These are phyloP conservation scores for Pseudocercospora eumusae DNA, from an alignment of 2,329 filamentous ascomycete genomes.

Conservation along the genomic window DNA sequence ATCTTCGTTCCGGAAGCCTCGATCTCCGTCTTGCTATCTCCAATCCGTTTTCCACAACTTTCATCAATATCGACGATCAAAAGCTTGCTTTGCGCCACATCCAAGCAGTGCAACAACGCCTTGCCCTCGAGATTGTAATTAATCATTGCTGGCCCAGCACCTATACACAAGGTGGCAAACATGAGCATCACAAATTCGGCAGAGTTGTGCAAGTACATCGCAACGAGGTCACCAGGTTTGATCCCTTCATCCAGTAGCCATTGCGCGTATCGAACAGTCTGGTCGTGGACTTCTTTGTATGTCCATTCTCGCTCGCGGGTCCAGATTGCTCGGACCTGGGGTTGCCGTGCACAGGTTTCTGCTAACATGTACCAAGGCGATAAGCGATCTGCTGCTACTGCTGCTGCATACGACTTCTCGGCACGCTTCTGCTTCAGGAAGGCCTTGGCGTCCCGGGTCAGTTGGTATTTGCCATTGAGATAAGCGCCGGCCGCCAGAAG, in stretches of 20 bases:
- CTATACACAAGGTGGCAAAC: constrained; percentile 36
- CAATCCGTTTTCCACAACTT: constrained; percentile 57
- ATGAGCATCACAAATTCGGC: constrained; percentile 37
- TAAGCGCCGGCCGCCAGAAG: constrained; percentile 52
- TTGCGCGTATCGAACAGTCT: constrained; percentile 61
- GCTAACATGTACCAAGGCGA: constrained; percentile 29
- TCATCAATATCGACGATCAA: constrained; percentile 49
- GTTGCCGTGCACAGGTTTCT: constrained; percentile 41
- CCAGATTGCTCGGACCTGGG: constrained; percentile 62
- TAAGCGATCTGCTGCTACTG: constrained; percentile 27
- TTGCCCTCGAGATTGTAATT: constrained; percentile 42
- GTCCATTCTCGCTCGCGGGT: constrained; percentile 59
- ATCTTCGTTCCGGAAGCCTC: constrained; percentile 59
- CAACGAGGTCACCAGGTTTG: constrained; percentile 38
- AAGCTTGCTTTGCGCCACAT: constrained; percentile 43
- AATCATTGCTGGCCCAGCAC: constrained; percentile 39
- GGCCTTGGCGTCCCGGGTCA: constrained; percentile 59
- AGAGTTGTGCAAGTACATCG: constrained; percentile 37
- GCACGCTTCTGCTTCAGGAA: constrained; percentile 50
- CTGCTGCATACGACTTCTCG: constrained; percentile 51
- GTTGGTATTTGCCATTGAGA: constrained; percentile 67
- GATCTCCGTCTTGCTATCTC: constrained; percentile 52
- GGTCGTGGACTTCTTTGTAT: constrained; percentile 57
- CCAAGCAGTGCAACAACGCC: constrained; percentile 40
- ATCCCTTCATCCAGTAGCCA: constrained; percentile 54